Evolutionary conservation across 2,329 filamentous ascomycete species (phyloP).

Genomic region (Endoconidiophora polonica): DNA sequence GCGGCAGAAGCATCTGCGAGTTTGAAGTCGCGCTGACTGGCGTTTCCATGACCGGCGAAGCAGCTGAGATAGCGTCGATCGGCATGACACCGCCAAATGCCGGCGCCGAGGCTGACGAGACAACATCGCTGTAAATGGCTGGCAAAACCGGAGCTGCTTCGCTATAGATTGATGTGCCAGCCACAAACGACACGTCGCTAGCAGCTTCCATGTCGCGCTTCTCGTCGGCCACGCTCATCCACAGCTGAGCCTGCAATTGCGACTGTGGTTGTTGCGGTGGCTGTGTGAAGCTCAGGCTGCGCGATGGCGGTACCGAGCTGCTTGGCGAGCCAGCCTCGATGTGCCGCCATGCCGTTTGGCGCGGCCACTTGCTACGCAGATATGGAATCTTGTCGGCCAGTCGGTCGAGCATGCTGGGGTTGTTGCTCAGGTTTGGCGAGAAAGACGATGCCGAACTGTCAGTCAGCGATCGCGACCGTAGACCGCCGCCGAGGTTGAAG

Average conservation of each 20-base stretch:
- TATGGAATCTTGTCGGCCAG: conserved; percentile 7
- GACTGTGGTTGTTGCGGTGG: too few species aligned
- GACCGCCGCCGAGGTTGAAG: neutral
- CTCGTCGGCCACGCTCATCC: conserved; percentile 2
- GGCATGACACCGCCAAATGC: neutral
- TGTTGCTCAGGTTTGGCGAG: neutral
- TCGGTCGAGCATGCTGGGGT: neutral
- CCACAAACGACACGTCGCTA: neutral
- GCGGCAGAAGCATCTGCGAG: neutral
- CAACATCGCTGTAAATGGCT: too few species aligned
- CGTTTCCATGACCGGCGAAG: neutral
- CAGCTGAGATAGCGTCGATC: neutral
- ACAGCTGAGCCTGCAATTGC: neutral
- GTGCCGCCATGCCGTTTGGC: conserved; percentile 1
- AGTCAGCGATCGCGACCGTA: neutral
- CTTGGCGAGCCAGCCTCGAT: conserved; percentile 3
- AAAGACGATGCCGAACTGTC: too few species aligned
- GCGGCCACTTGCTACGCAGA: neutral
- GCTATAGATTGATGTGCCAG: too few species aligned
- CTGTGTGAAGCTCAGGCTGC: neutral
- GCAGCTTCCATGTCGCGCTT: conserved; percentile 1
- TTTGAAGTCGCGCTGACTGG: neutral
- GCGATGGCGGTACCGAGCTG: neutral
- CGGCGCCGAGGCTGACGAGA: neutral
- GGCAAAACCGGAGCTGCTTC: too few species aligned